These are phyloP conservation scores for Jaenimonas drosophilae DNA, from an alignment of 208 protist species.

Conservation along the genomic window DNA sequence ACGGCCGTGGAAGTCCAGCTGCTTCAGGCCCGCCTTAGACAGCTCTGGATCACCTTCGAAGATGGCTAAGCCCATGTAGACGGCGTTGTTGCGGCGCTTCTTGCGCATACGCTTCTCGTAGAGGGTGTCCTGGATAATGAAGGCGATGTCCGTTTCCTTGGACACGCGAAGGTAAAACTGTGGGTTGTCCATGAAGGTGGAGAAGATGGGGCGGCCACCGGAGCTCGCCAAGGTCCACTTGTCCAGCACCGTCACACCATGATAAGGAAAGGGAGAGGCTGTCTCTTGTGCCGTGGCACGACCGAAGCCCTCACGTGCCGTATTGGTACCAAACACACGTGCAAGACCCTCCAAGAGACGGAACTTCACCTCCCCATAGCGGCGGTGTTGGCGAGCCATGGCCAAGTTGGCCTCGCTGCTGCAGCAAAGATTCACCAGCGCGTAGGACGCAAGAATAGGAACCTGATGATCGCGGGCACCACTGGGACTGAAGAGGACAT, in stretches of 20 bases:
- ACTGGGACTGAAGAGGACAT: conserved; percentile 75
- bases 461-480: conserved; percentile 85
- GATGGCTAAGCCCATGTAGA: conserved; percentile 87
- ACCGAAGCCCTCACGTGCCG: conserved; percentile 69
- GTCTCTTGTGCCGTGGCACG: conserved; percentile 73
- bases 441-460: conserved; percentile 84
- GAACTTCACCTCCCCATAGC: conserved; percentile 81
- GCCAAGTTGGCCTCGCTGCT: conserved; percentile 68
- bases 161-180: conserved; percentile 80
- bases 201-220: conserved; percentile 81
- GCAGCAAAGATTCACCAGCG: conserved; percentile 86
- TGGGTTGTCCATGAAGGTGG: conserved; percentile 89
- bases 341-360: conserved; percentile 82
- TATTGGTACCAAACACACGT: conserved; percentile 80
- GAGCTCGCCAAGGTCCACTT: conserved; percentile 66
- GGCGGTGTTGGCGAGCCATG: conserved; percentile 51
- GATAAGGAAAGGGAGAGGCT: conserved; percentile 70
- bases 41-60: conserved; percentile 75
- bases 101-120: conserved; percentile 83
- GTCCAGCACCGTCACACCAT: conserved; percentile 78
- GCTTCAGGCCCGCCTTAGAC: conserved; percentile 70
- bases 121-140: conserved; percentile 83
- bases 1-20: conserved; percentile 83
- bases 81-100: conserved; percentile 79
- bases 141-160: conserved; percentile 61